phyloP scores from a whole-genome alignment of 164 flowering plant species.

The Umbellularia californica region DNA sequence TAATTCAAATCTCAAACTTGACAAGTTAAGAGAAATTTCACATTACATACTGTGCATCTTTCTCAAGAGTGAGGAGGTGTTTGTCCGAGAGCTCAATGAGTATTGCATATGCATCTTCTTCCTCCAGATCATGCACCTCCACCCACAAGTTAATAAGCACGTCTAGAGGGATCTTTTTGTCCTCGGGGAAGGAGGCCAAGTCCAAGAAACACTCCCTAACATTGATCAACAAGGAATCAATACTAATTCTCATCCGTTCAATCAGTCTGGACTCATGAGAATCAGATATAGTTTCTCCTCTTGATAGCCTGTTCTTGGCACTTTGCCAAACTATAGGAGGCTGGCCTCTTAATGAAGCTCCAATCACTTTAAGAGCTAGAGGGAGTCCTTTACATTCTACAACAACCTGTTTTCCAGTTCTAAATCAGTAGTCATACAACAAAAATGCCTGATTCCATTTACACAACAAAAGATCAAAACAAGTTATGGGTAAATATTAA shows the following conservation, averaged over 20 bases:
- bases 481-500: not conserved
- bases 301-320: conserved; percentile 49
- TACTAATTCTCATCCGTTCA: conserved; percentile 53
- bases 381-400: conserved; percentile 77
- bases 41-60: conserved; percentile 45
- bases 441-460: not conserved
- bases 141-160: conserved; percentile 54
- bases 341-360: conserved; percentile 61
- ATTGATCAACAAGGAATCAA: conserved; percentile 33
- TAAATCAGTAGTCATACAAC: too few relatives aligned
- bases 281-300: conserved; percentile 53
- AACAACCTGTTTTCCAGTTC: conserved; percentile 40
- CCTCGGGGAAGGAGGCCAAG: conserved; percentile 54
- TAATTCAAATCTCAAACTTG: not conserved
- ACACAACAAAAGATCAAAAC: not conserved
- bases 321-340: conserved; percentile 58
- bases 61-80: conserved; percentile 20
- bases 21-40: not conserved
- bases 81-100: conserved; percentile 12
- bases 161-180: conserved; percentile 38
- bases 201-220: conserved; percentile 63
- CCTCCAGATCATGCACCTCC: conserved; percentile 14
- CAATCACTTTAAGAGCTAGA: conserved; percentile 79
- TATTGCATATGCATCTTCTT: conserved; percentile 11
- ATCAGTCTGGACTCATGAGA: conserved; percentile 57